Evolutionary conservation across 2,329 filamentous ascomycete species (phyloP).

Genomic region (Trichoderma endophyticum): DNA sequence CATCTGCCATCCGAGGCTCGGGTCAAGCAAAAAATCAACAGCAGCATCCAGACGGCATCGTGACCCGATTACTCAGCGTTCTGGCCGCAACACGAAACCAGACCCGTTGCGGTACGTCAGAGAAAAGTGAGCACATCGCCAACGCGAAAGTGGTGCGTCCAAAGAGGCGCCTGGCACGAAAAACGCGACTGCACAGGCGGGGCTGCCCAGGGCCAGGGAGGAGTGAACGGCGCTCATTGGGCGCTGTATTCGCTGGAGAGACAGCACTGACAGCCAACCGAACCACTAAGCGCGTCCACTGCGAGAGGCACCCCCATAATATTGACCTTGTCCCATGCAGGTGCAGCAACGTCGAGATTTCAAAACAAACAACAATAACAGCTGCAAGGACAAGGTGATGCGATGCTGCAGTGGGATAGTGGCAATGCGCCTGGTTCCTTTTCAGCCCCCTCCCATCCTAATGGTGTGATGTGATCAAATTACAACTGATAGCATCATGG

Average conservation of each 20-base stretch:
- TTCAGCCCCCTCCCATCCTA: not conserved
- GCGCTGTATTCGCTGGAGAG: not conserved
- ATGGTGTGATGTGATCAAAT: not conserved
- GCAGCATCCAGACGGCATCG: not conserved
- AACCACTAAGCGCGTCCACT: conserved; percentile 12
- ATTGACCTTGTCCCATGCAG: conserved; percentile 7
- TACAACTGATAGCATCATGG: not conserved
- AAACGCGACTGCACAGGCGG: not conserved
- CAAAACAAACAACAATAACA: conserved; percentile 14
- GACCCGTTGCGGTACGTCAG: not conserved
- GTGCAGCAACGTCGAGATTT: not conserved
- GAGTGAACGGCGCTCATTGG: not conserved
- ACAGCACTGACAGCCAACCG: conserved; percentile 10
- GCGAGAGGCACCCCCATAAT: not conserved
- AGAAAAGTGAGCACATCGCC: not conserved
- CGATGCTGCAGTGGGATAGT: not conserved
- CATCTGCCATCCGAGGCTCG: not conserved
- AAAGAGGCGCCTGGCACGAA: conserved; percentile 11
- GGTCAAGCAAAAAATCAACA: not conserved
- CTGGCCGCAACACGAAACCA: not conserved
- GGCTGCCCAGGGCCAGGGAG: conserved; percentile 3
- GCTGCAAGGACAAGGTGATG: not conserved
- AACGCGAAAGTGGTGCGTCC: conserved; percentile 19
- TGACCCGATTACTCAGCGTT: not conserved
- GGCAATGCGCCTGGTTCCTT: not conserved